These are phyloP conservation scores for Balamuthia mandrillaris DNA, from an alignment of 208 protist genomes.

Conservation along the genomic window DNA sequence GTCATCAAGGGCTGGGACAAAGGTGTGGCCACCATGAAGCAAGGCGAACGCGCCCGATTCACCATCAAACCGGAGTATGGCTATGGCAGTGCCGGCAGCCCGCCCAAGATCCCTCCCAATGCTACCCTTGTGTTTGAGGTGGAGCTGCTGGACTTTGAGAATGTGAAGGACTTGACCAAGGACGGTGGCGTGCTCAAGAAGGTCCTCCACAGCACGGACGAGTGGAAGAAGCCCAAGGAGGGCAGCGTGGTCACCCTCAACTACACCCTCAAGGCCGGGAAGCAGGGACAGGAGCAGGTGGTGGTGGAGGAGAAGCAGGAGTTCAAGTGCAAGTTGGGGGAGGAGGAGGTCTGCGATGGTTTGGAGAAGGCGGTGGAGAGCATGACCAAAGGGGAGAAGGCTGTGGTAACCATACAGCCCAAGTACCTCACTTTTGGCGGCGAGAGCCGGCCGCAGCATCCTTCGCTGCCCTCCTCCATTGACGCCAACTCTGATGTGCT, in stretches of 20 bases:
- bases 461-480: not conserved
- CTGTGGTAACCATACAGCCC: not conserved
- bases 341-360: not conserved
- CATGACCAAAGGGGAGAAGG: slow-evolving; percentile 41
- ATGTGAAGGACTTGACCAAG: slow-evolving; percentile 43
- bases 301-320: not conserved
- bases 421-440: slow-evolving; percentile 20
- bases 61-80: slow-evolving; percentile 54
- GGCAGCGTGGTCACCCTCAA: not conserved
- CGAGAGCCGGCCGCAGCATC: too few species aligned
- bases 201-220: not conserved
- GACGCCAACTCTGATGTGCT: not conserved
- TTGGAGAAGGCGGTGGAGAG: slow-evolving; percentile 30
- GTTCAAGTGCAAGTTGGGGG: not conserved
- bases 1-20: slow-evolving; percentile 73
- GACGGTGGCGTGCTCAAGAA: slow-evolving; percentile 62
- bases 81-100: slow-evolving; percentile 55
- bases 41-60: slow-evolving; percentile 47
- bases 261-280: not conserved
- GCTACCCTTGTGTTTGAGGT: slow-evolving; percentile 50
- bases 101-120: slow-evolving; percentile 57
- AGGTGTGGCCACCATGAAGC: slow-evolving; percentile 53
- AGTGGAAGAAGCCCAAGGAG: slow-evolving; percentile 33
- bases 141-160: slow-evolving; percentile 48
- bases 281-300: not conserved